These are phyloP conservation scores for Forsythia viridissima DNA, from an alignment of 257 asterid species.

Conservation along the genomic window DNA sequence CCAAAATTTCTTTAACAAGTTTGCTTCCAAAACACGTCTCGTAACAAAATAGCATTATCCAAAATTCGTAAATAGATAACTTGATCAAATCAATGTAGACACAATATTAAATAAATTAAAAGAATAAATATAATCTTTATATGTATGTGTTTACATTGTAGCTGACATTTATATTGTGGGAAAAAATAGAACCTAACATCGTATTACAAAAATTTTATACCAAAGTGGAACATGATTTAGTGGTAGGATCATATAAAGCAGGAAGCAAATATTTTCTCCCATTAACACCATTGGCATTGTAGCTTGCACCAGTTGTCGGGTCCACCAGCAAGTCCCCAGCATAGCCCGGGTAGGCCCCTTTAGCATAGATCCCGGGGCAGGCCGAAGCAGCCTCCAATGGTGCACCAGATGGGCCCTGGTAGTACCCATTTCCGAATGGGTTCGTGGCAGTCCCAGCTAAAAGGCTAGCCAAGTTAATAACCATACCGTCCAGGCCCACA, in stretches of 20 bases:
- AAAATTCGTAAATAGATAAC: no score
- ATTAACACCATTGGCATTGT: constrained; percentile 63
- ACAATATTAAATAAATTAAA: background rate
- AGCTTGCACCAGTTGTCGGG: constrained; percentile 64
- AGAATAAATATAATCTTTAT: background rate
- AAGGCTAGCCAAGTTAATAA: constrained; percentile 54
- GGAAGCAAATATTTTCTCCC: constrained; percentile 72
- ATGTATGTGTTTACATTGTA: background rate
- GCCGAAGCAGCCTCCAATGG: constrained; percentile 78
- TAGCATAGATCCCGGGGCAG: constrained; percentile 74
- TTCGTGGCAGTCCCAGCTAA: constrained; percentile 72
- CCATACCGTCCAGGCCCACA: constrained; percentile 63
- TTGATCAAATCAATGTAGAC: background rate
- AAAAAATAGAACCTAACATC: background rate
- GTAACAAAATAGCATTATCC: no score
- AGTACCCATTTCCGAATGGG: constrained; percentile 74
- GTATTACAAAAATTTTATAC: constrained; percentile 26
- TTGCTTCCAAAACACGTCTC: no score
- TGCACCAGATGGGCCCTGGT: constrained; percentile 61
- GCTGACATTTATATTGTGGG: background rate
- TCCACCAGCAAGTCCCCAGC: constrained; percentile 71
- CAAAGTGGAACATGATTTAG: constrained; percentile 61
- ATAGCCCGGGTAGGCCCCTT: constrained; percentile 80
- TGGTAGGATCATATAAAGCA: constrained; percentile 62
- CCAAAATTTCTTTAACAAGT: no score